Evolutionary conservation across 2,329 filamentous ascomycete species (phyloP), one percentile per base, ranked within the genome.

Genomic region (Diplodia sapinea): DNA sequence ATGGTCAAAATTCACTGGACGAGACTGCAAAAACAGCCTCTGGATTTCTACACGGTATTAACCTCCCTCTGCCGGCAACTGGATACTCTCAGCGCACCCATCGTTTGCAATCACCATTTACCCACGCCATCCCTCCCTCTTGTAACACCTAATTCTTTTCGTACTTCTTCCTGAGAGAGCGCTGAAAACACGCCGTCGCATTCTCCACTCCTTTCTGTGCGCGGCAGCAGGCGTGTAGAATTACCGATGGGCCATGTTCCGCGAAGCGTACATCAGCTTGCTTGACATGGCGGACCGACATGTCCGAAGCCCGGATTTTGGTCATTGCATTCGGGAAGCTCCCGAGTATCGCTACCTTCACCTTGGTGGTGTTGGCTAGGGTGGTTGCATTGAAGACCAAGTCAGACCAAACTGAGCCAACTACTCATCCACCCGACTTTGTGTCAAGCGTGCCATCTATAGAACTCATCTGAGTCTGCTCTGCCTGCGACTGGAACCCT

Each of bases 361-460:
- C 43, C 43, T n/a, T 47, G 7, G 13, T 43, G 13, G 43, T 20
- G 17, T 47, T 47, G 43, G 43, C 17, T 47, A n/a, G n/a, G n/a
- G 17, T 8, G 20, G 43, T 47, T 47, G 43, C 8, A n/a, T 20
- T 20, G 8, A 20, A 20, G 17, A 20, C 13, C 43, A 47, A 47
- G 17, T n/a, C 43, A 47, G 20, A 38, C 36, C 8, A 15, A 15
- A 13, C 26, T 4, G n/a, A 26, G 9, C 31, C 26, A 36, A 13
- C 33, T 43, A 3, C 47, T 59, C 57, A 62, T 62, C 57, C 57
- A 17, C 13, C 40, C n/a, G 40, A 43, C 40, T 62, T 50, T 20
- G 40, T 49, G 12, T 62, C 57, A 43, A 62, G n/a, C 13, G 57
- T 33, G 9, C 47, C 17, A 33, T 62, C 57, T 49, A 62, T 62